Evolutionary conservation across 441 rosid species (phyloP).

Genomic region (Aleurites moluccanus): DNA sequence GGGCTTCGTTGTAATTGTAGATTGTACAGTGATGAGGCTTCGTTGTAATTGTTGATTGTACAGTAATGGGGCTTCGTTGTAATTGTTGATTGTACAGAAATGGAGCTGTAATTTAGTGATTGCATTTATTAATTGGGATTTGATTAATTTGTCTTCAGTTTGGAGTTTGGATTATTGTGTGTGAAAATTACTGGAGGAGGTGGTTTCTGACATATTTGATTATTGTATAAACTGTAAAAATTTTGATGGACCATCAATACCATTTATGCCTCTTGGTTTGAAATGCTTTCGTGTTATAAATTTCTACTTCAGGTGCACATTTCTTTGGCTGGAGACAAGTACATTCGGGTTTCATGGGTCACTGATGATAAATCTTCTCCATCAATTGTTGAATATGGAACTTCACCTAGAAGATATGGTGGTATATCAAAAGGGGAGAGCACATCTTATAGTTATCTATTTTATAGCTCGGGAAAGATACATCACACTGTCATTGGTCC

Average conservation of each 20-base stretch:
- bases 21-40: too few relatives aligned
- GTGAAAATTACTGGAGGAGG: neutral
- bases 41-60: too few relatives aligned
- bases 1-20: too few relatives aligned
- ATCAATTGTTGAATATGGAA: conserved; percentile 77
- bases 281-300: neutral
- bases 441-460: conserved; percentile 67
- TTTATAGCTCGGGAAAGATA: conserved; percentile 88
- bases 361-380: conserved; percentile 61
- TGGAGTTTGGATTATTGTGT: neutral
- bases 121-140: neutral
- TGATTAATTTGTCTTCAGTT: neutral
- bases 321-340: conserved; percentile 86
- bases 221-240: neutral
- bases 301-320: conserved; percentile 64
- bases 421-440: conserved; percentile 62
- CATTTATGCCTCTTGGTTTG: neutral
- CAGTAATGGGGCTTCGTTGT: too few relatives aligned
- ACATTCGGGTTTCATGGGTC: conserved; percentile 76
- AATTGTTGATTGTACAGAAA: neutral
- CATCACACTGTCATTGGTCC: conserved; percentile 88
- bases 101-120: neutral
- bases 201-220: neutral
- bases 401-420: conserved; percentile 57
- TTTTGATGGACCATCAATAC: neutral